Evolutionary conservation across 345 rosid species (phyloP), one percentile per base, ranked within the genome.

Genomic region (Boechera stricta): DNA sequence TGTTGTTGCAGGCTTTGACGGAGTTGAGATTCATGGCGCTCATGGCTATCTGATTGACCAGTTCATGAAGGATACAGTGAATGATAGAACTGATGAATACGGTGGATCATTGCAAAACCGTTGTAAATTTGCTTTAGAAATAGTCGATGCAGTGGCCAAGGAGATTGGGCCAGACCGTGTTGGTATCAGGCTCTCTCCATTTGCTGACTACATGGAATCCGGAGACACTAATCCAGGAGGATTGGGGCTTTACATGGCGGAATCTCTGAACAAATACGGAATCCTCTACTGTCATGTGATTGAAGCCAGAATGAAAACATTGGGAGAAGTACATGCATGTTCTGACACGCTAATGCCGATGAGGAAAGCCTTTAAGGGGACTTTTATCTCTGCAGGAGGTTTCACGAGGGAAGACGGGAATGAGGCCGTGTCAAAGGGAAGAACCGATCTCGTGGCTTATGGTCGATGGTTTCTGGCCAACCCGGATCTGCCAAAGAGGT

Each of bases 1-100:
- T 54, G 55, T 4, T 48, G 35, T 48, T 76, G 71, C 65, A 91
- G 92, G 94, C 15, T 89, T 89, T 11, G 95, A 89, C 48, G 94
- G 94, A 4, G 89, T 91, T n/a, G 97, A 91, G 80, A 86, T 91
- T 69, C 97, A 88, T 15, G 95, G 91, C 0, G 93, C 95, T 64
- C 78, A 91, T 48, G 95, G 97, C 39, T 86, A 84, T 76, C 71
- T 89, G 31, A 72, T 88, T 4, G 95, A 89, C 18, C 93, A 89
- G 75, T 89, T 91, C 79, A 13, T 89, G 86, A 91, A 91, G 64
- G 95, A 88, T 76, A 82, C 83, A 15, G 86, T 85, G 28, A 91
- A 91, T n/a, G 95, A 91, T 47, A 74, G 97, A 5, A 88, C 91
- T 0, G 93, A 87, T 54, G 78, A 85, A 54, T 87, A 89, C 2